Evolutionary conservation across 768 basidiomycete genomes (phyloP).

Genomic region (Amyloporia xantha): DNA sequence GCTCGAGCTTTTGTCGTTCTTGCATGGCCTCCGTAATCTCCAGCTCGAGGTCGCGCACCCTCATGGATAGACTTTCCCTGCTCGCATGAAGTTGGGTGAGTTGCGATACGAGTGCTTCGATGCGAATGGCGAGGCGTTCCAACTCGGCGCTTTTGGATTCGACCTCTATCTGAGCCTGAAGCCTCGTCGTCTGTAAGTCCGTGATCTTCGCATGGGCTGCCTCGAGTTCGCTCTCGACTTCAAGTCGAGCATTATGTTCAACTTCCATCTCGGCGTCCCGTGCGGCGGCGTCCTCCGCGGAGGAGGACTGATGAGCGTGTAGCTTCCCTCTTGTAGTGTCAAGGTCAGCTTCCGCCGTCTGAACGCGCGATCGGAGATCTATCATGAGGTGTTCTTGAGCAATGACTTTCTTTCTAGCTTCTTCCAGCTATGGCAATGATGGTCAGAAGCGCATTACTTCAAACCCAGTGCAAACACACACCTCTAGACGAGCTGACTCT

Average conservation of each 20-base stretch:
- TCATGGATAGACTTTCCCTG: neutral
- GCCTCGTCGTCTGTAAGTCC: neutral
- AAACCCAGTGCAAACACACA: neutral
- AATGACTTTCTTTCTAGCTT: neutral
- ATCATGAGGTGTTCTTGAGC: neutral
- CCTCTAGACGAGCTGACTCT: neutral
- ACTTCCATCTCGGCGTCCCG: neutral
- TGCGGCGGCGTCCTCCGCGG: neutral
- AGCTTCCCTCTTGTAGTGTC: neutral
- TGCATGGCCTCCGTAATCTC: neutral
- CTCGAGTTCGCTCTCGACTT: neutral
- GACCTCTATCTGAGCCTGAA: neutral
- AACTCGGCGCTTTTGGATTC: neutral
- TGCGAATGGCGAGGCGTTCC: neutral
- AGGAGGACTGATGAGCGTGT: neutral
- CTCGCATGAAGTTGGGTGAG: neutral
- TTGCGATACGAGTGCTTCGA: neutral
- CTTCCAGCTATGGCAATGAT: neutral
- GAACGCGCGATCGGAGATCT: neutral
- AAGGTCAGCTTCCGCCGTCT: neutral
- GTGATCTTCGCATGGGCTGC: neutral
- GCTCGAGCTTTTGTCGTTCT: neutral
- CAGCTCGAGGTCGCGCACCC: conserved; percentile 2
- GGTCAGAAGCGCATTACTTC: neutral
- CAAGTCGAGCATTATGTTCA: neutral